Base-by-base conservation (phyloP, 23 red algal genomes). In the Gracilaria vermiculophylla region DNA sequence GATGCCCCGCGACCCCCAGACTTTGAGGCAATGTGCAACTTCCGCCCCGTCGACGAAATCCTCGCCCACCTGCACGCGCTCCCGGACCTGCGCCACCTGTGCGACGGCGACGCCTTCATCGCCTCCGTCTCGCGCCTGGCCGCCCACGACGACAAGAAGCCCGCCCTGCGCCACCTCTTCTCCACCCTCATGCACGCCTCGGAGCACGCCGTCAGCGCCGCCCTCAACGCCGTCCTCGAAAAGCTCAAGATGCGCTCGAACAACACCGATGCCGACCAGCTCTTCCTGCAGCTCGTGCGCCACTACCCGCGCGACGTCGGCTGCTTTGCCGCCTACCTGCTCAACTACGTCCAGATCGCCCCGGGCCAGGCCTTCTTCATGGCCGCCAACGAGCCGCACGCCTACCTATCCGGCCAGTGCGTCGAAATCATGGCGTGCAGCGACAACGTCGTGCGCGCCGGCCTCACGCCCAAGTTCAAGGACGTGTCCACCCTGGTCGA, bases 391-490 rank as follows among this genome's bases (percentile, higher is more conserved):
- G 97, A 99, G 45, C 97, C 97, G 51, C 97, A 99, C 64, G 97
- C 97, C 2, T 99, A 99, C 55, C 80, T 99, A 13, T 29, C 27
- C 45, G 97, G 97, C 37, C 79, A 99, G 34, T 96, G 93, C 32
- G 90, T 99, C 8, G 97, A 99, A 65, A 87, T 99, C 23, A 99
- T 99, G 97, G 92, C 97, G 1, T 54, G 53, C 5, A 93, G 88
- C 73, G 97, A 99, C 81, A 99, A 99, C 70, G 97, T 99, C 34
- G 97, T 99, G 35, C 97, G 97, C 42, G 97, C 97, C 5, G 97
- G 97, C 21, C 83, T 99, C 35, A 99, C 97, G 29, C 81, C 88
- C 34, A 99, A 99, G 53, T 87, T 82, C 53, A 99, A 99, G 75
- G 97, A 99, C 66, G 89, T 99, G 13, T 47, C 78, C 28, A 88